A percentile compares a stretch with the other conserved stretches of the same genome.
These are phyloP conservation scores for Neoboletus brunneissimus DNA, from an alignment of 768 basidiomycete species.

Conservation along the genomic window DNA sequence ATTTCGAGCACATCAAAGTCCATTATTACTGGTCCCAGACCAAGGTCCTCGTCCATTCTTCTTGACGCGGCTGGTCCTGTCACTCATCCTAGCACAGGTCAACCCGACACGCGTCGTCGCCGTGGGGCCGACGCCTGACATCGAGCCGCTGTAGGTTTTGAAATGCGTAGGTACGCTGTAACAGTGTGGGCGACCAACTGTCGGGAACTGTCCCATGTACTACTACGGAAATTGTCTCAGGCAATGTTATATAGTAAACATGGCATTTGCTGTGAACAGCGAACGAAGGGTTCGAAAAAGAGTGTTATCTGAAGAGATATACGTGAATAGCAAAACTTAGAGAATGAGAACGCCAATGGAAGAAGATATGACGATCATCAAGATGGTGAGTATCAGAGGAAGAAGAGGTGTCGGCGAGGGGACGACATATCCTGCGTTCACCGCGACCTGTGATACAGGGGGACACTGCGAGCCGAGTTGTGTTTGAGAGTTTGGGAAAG, in stretches of 20 bases:
- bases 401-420: conserved; percentile 5
- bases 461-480: conserved; percentile 28
- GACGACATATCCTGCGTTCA: conserved; percentile 11
- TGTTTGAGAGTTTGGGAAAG: conserved; percentile 11
- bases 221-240: conserved; percentile 4
- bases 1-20: conserved; percentile 75
- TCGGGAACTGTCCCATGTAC: neutral
- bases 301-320: neutral
- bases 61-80: neutral
- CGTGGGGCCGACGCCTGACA: conserved; percentile 65
- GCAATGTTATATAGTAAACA: neutral
- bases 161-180: neutral
- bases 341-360: conserved; percentile 26
- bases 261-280: neutral
- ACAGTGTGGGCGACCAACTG: neutral
- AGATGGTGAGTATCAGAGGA: conserved; percentile 22
- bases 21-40: conserved; percentile 40
- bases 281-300: neutral
- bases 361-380: conserved; percentile 26
- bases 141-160: conserved; percentile 51
- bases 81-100: conserved; percentile 45
- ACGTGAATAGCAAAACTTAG: conserved; percentile 9
- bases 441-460: neutral
- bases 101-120: conserved; percentile 80
- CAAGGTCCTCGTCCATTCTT: conserved; percentile 11